Percentiles rank a stretch among this genome's conserved stretches.
Conservation (phyloP, 352 stramenopile species). For the Globisporangium perplexum region DNA sequence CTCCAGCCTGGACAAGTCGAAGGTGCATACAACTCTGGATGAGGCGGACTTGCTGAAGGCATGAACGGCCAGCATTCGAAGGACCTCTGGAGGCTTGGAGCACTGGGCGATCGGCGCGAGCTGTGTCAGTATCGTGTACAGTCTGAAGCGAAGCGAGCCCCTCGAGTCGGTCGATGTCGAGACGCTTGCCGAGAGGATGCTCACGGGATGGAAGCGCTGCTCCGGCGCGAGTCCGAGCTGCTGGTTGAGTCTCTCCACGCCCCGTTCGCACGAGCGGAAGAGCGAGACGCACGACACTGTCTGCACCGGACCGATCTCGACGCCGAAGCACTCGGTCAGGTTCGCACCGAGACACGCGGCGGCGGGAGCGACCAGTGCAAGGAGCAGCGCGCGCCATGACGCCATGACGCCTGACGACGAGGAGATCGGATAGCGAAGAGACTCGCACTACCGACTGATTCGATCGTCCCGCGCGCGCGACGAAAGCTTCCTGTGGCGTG, state of each 20-base stretch:
- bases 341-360: slow-evolving; percentile 9
- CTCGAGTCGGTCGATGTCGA: slow-evolving; percentile 29
- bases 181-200: slow-evolving; percentile 59
- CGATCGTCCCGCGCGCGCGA: neutral
- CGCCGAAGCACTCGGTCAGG: slow-evolving; percentile 51
- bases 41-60: too few species aligned
- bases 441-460: too few species aligned
- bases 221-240: slow-evolving; percentile 22
- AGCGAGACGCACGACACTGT: slow-evolving; percentile 28
- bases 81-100: too few species aligned
- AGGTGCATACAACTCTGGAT: slow-evolving; percentile 29
- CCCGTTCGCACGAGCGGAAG: slow-evolving; percentile 37
- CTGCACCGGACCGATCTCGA: slow-evolving; percentile 36
- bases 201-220: slow-evolving; percentile 38
- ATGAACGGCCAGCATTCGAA: too few species aligned
- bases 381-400: too few species aligned
- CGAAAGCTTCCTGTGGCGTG: too few species aligned
- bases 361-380: too few species aligned
- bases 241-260: slow-evolving; percentile 45
- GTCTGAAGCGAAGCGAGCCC: slow-evolving; percentile 31
- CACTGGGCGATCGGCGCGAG: slow-evolving; percentile 39
- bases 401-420: neutral
- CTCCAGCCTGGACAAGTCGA: slow-evolving; percentile 53
- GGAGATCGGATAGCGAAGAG: neutral
- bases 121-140: slow-evolving; percentile 30